Evolutionary conservation across 331 rosid species (phyloP), one percentile per base, ranked within the genome.

Genomic region (Malus hybrid): DNA sequence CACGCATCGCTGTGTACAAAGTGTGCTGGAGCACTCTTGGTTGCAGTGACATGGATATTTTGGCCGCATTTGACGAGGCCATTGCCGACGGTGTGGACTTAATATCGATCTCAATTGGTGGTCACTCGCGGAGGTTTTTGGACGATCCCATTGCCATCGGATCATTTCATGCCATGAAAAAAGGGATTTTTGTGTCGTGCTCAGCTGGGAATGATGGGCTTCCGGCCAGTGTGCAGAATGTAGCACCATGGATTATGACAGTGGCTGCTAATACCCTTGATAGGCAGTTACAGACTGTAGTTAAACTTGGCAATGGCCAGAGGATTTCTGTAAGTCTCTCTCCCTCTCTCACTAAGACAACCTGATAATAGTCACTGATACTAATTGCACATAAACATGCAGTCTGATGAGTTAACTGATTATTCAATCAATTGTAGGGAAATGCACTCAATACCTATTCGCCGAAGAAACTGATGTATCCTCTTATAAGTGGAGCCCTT

Each of bases 21-120:
- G 97, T 91, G 5, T 93, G 98, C 79, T 89, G 97, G 96, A 10
- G 0, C 7, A 0, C 6, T 65, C 0, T 0, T 0, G 89, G 89
- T 4, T 93, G 97, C 82, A 65, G 75, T 8, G 98, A 89, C 82
- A 69, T 82, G 83, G 96, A 93, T 81, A 34, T 93, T 73, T 78
- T 91, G 64, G 97, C 98, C 0, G 98, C 52, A 2, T 93, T 93
- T 56, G 98, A 91, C 24, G 86, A 91, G 16, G 98, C 98, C 62
- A 89, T 93, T 29, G 93, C 93, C 0, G 98, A 93, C 33, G 97
- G 98, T 4, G 98, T 91, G 34, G 89, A 91, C 78, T 5, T 93
- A 58, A 67, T 93, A 18, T 88, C 98, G 1, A 63, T 87, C 61
- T 93, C 98, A 3, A 61, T 93, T 0, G 96, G 97, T 0, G 97